Conservation (phyloP, 352 stramenopile species). For the Pythium dissimile region DNA sequence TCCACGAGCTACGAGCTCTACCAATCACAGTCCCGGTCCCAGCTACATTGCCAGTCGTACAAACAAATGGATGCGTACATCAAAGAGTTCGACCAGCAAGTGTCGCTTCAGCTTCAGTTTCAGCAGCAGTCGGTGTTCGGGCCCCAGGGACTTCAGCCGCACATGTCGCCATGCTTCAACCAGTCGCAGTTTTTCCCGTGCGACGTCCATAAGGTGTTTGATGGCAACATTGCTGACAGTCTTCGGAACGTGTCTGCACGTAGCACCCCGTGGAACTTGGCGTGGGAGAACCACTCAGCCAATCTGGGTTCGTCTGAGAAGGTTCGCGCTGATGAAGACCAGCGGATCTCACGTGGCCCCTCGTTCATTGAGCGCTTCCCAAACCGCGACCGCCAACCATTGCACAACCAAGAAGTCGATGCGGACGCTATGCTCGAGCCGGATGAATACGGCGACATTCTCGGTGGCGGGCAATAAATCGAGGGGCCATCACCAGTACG, state of each 20-base stretch:
- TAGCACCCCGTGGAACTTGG: conserved; percentile 41
- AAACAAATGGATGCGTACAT: conserved; percentile 78
- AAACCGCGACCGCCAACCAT: conserved; percentile 31
- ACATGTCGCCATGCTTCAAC: conserved; percentile 80
- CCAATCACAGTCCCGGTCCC: conserved; percentile 28
- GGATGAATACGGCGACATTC: conserved; percentile 43
- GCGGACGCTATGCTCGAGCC: conserved; percentile 25
- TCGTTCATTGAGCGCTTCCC: conserved; percentile 71
- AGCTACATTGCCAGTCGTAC: conserved; percentile 49
- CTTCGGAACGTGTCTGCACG: conserved; percentile 31
- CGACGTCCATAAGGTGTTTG: conserved; percentile 69
- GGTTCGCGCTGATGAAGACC: conserved; percentile 49
- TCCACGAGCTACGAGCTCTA: conserved; percentile 39
- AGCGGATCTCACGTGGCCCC: conserved; percentile 40
- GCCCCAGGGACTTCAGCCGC: conserved; percentile 60
- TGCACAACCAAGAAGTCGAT: conserved; percentile 6
- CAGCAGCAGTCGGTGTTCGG: conserved; percentile 62
- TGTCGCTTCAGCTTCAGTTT: conserved; percentile 72
- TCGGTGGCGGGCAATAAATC: conserved; percentile 34
- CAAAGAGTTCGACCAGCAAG: conserved; percentile 79
- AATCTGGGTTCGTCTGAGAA: conserved; percentile 64
- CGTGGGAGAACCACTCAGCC: conserved; percentile 55
- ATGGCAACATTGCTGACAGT: conserved; percentile 57
- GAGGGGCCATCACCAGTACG: too few species aligned
- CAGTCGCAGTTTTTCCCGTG: conserved; percentile 80